Percentiles rank a stretch among this genome's conserved stretches.
These are phyloP conservation scores for Tetrapyrgos nigripes DNA, from an alignment of 1,284 basidiomycete species.

Conservation along the genomic window DNA sequence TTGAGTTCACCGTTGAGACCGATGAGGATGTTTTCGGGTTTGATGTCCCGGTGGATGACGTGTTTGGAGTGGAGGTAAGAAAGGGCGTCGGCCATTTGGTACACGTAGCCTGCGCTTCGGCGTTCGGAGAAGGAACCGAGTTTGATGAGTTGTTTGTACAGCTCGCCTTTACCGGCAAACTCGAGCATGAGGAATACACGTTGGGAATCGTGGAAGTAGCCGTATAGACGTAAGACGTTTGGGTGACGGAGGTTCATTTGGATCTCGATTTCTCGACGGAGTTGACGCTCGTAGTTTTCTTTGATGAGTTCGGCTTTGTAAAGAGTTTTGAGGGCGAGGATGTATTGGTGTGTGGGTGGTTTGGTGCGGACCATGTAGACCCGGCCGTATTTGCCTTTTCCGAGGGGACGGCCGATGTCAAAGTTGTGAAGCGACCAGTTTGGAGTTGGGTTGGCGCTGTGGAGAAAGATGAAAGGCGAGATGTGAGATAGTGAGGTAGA, in stretches of 20 bases:
- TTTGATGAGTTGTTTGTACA: slow-evolving; percentile 94
- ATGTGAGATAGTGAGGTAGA: neutral
- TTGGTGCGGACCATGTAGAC: slow-evolving; percentile 99
- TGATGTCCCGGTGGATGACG: slow-evolving; percentile 99
- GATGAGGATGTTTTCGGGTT: slow-evolving; percentile 96
- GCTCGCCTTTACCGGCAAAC: slow-evolving; percentile 71
- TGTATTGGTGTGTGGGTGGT: slow-evolving; percentile 84
- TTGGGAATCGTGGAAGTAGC: slow-evolving; percentile 73
- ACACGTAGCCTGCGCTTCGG: slow-evolving; percentile 74
- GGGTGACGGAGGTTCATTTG: slow-evolving; percentile 96
- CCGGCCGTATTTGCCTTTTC: slow-evolving; percentile 98
- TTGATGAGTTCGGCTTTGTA: slow-evolving; percentile 71
- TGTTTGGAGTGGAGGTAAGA: slow-evolving; percentile 95
- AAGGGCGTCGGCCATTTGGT: slow-evolving; percentile 98
- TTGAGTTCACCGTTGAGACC: slow-evolving; percentile 98
- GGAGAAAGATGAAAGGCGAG: neutral
- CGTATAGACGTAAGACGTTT: slow-evolving; percentile 86
- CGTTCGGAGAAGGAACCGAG: slow-evolving; percentile 42
- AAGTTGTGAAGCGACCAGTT: slow-evolving; percentile 89
- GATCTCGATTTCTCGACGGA: slow-evolving; percentile 97
- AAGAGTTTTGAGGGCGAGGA: slow-evolving; percentile 95
- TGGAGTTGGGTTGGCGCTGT: slow-evolving; percentile 71
- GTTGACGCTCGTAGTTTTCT: slow-evolving; percentile 88
- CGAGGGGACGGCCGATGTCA: slow-evolving; percentile 94
- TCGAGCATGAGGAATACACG: slow-evolving; percentile 74